Evolutionary conservation across 1,284 basidiomycete species (phyloP), one percentile per base, ranked within the genome.

Genomic region (Puccinia coronata): DNA sequence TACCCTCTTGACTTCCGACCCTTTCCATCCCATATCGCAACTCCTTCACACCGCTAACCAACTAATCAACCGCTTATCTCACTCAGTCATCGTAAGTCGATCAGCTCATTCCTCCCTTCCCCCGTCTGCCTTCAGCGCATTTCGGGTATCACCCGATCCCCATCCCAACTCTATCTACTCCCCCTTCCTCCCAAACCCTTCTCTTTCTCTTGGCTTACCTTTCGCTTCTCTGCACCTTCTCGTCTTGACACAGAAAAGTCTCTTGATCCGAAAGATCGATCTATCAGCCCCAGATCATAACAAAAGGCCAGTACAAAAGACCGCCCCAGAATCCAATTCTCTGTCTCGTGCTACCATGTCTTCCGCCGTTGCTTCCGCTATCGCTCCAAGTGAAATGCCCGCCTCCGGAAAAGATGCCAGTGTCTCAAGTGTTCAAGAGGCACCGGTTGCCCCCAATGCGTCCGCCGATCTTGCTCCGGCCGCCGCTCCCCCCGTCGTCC

Each of bases 281-380:
- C n/a, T 41, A 23, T 47, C 8, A 12, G 4, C 9, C 6, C 9
- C 9, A 49, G 36, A 43, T 12, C 65, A 25, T 31, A 31, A 49
- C 14, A 69, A 31, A 72, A 53, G n/a, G n/a, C n/a, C n/a, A n/a
- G n/a, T n/a, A n/a, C n/a, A 53, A 53, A 72, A 51, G 53, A 25
- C 28, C 39, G 23, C 61, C 61, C 43, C 31, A 73, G 51, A 51
- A 73, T 3, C 25, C 25, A 39, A 1, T 39, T 25, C 55, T 57
- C 23, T 57, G 55, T 28, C 55, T 57, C 43, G 31, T 47, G 23
- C 31, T 51, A 47, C 43, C 53, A 80, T 80, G 77, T 74, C 83
- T 39, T 84, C 83, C 82, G 84, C 85, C 83, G 83, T 85, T 82
- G 82, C 83, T 80, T 81, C 83, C 57, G 80, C 82, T 55, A 71